Evolutionary conservation across 352 stramenopile species (phyloP).

Genomic region (Phytopythium mirpurense): DNA sequence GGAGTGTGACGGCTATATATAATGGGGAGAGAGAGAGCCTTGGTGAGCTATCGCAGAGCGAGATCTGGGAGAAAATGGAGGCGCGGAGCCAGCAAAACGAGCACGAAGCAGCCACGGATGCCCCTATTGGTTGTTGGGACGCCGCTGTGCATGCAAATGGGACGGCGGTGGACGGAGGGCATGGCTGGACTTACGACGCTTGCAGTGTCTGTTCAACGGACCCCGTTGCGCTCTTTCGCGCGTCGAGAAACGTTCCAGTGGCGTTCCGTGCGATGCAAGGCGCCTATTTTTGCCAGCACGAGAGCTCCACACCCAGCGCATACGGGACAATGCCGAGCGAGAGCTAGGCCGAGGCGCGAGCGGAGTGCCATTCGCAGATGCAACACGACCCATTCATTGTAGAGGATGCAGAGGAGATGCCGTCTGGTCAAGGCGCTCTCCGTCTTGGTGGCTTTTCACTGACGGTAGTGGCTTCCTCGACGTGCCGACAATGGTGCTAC

Average conservation of each 20-base stretch:
- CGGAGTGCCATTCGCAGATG: no score
- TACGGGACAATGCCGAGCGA: not conserved
- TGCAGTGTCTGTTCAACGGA: not conserved
- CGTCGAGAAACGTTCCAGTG: not conserved
- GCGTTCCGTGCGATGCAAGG: not conserved
- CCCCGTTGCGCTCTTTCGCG: not conserved
- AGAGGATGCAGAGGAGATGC: no score
- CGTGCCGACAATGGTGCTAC: no score
- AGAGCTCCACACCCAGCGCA: not conserved
- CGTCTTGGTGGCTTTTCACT: no score
- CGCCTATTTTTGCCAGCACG: not conserved
- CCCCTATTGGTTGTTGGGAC: no score
- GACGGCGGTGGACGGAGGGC: not conserved
- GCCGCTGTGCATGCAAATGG: not conserved
- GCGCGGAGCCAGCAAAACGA: not conserved
- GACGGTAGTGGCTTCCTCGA: no score
- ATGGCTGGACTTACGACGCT: no score
- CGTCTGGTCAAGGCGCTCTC: no score
- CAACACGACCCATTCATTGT: no score
- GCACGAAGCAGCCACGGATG: no score
- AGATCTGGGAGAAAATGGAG: not conserved
- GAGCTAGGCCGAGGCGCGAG: not conserved
- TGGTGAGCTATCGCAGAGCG: not conserved
- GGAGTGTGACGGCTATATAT: not conserved
- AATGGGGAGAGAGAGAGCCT: no score